Evolutionary conservation across 2,329 filamentous ascomycete genomes (phyloP).

Genomic region (Endoconidiophora laricicola): DNA sequence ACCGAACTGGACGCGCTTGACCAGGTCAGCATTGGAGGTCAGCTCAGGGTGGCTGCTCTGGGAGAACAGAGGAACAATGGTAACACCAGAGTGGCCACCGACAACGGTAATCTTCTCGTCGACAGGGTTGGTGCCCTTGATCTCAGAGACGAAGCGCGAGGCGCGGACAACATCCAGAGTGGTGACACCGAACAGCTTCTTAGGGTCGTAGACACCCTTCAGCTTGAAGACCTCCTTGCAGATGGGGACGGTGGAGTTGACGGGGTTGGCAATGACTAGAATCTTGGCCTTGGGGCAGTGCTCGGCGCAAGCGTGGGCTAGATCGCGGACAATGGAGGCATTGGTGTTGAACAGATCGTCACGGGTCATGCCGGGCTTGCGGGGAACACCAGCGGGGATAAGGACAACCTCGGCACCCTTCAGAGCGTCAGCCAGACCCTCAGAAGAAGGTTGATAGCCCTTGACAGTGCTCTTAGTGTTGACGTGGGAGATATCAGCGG

Average conservation of each 20-base stretch:
- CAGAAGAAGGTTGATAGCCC: conserved; percentile 66
- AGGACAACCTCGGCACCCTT: conserved; percentile 85
- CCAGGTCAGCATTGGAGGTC: conserved; percentile 57
- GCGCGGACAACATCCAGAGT: conserved; percentile 97
- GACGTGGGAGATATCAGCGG: conserved; percentile 95
- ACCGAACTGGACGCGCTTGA: conserved; percentile 95
- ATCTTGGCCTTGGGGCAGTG: conserved; percentile 83
- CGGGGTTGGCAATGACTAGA: conserved; percentile 95
- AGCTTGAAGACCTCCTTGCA: conserved; percentile 93
- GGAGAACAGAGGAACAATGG: conserved; percentile 94
- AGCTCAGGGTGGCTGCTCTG: conserved; percentile 82
- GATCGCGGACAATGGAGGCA: conserved; percentile 95
- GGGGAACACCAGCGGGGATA: conserved; percentile 94
- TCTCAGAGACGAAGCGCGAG: conserved; percentile 89
- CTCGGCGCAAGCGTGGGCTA: conserved; percentile 86
- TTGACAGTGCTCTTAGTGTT: conserved; percentile 95
- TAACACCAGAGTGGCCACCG: conserved; percentile 93
- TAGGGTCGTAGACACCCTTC: conserved; percentile 93
- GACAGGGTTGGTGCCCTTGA: conserved; percentile 79
- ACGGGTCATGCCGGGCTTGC: conserved; percentile 99
- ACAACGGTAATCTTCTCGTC: conserved; percentile 92
- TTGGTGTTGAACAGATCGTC: conserved; percentile 99
- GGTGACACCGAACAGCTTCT: conserved; percentile 97
- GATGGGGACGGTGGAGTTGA: conserved; percentile 99
- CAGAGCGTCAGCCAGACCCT: conserved; percentile 62